phyloP scores from a whole-genome alignment of 2,329 filamentous ascomycete genomes.

The Balansia obtecta region DNA sequence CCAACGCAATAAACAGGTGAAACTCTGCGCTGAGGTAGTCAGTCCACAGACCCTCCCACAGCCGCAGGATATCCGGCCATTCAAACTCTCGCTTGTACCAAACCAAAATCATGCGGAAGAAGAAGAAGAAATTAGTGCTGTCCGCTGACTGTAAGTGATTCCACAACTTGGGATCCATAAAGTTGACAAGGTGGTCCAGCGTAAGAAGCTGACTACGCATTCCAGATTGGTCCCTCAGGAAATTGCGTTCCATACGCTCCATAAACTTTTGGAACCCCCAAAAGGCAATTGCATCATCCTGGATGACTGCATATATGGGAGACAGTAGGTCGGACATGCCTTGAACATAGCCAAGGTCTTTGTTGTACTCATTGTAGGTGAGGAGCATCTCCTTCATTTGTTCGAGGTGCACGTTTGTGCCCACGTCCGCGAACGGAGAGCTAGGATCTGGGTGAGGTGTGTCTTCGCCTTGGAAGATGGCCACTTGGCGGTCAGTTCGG shows the following conservation, averaged over 20 bases:
- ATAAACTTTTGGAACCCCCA: slow-evolving; percentile 96
- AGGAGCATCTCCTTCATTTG: slow-evolving; percentile 99
- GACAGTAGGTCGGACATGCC: slow-evolving; percentile 96
- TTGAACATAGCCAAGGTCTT: slow-evolving; percentile 89
- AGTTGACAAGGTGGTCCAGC: slow-evolving; percentile 86
- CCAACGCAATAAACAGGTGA: slow-evolving; percentile 86
- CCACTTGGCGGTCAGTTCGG: slow-evolving; percentile 84
- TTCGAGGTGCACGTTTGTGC: slow-evolving; percentile 94
- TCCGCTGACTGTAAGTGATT: slow-evolving; percentile 80
- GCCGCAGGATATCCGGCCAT: slow-evolving; percentile 71
- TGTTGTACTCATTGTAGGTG: slow-evolving; percentile 97
- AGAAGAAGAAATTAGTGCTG: slow-evolving; percentile 99
- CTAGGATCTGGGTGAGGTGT: slow-evolving; percentile 93
- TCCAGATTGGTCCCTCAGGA: slow-evolving; percentile 86
- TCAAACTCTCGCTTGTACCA: slow-evolving; percentile 98
- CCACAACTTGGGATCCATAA: slow-evolving; percentile 93
- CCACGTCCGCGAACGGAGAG: slow-evolving; percentile 82
- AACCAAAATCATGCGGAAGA: slow-evolving; percentile 96
- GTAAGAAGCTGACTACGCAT: slow-evolving; percentile 89
- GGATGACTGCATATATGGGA: slow-evolving; percentile 91
- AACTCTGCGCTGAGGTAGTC: slow-evolving; percentile 83
- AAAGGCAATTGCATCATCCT: slow-evolving; percentile 93
- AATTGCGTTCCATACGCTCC: slow-evolving; percentile 96
- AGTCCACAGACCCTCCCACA: slow-evolving; percentile 94
- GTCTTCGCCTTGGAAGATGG: slow-evolving; percentile 93